Evolutionary conservation across 2,329 filamentous ascomycete species (phyloP).

Genomic region (Botrytis deweyae): DNA sequence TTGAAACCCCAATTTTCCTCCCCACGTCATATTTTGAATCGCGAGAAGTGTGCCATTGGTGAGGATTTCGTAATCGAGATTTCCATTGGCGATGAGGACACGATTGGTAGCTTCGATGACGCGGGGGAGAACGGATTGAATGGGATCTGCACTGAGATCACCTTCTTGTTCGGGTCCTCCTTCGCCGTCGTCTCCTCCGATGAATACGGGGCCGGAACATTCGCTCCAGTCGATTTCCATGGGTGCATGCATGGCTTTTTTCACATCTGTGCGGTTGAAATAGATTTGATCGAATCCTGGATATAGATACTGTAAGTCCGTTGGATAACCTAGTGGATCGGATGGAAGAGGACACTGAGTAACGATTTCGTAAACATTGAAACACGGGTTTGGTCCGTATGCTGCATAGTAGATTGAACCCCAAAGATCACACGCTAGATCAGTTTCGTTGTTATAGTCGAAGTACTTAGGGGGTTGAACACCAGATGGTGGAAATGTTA

Average conservation of each 20-base stretch:
- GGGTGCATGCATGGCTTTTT: slow-evolving; percentile 50
- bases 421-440: not conserved
- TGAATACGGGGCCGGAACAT: slow-evolving; percentile 47
- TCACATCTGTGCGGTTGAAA: slow-evolving; percentile 54
- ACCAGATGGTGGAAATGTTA: not conserved
- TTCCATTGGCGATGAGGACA: slow-evolving; percentile 49
- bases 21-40: slow-evolving; percentile 55
- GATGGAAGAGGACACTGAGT: slow-evolving; percentile 46
- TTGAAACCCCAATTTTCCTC: slow-evolving; percentile 49
- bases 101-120: slow-evolving; percentile 54
- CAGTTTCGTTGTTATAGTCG: not conserved
- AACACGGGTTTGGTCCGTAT: slow-evolving; percentile 47
- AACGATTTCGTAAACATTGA: slow-evolving; percentile 50
- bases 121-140: slow-evolving; percentile 44
- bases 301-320: slow-evolving; percentile 40
- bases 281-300: slow-evolving; percentile 44
- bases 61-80: slow-evolving; percentile 49
- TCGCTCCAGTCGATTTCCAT: slow-evolving; percentile 43
- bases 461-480: not conserved
- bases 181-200: slow-evolving; percentile 31
- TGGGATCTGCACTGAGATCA: slow-evolving; percentile 44
- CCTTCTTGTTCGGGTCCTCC: slow-evolving; percentile 29
- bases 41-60: slow-evolving; percentile 53
- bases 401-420: slow-evolving; percentile 25
- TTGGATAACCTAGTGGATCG: slow-evolving; percentile 41